Base-by-base conservation (phyloP, 1,284 basidiomycete genomes). In the Leccinum subrobustum region DNA sequence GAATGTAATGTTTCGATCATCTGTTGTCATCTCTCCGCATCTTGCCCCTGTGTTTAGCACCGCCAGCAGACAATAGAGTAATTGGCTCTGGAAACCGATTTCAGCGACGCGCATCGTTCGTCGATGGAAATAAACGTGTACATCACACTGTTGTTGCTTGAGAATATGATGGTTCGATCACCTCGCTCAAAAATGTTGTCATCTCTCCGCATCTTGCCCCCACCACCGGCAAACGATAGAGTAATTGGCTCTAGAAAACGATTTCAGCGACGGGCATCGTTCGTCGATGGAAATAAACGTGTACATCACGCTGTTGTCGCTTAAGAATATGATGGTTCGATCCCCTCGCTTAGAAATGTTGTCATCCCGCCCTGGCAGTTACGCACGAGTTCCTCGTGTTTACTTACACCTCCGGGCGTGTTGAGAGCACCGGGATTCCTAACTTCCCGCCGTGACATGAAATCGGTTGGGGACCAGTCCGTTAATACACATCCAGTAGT, bases 211-310 rank as follows among this genome's bases (percentile, higher is more conserved):
- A 25, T 25, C 25, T 25, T 25, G 25, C 25, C 25, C 25, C 25
- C 25, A 27, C 6, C 25, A 6, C 25, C 25, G 25, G 25, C 25
- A 27, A 6, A 27, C 25, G 25, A 27, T 29, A 29, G 8, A 29
- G 27, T 29, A 27, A 27, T 27, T 27, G 25, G 25, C 6, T 27
- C 25, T 27, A 6, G 25, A 27, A 27, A 27, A 27, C 25, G 25
- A 27, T 27, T 7, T 27, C 25, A 27, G 25, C 14, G 35, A 37
- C 35, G 14, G 14, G 27, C 0, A 42, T 20, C 31, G 31, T 33
- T 37, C 35, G 35, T 37, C 35, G 35, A 37, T 37, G 11, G 56
- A 62, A 47, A 37, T n/a, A 63, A 31, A 25, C 23, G 47, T 44
- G 53, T 52, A 44, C 27, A 56, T 29, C 55, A 7, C 3, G 29